Evolutionary conservation across 2,329 filamentous ascomycete species (phyloP).

Genomic region (Alternaria metachromatica): DNA sequence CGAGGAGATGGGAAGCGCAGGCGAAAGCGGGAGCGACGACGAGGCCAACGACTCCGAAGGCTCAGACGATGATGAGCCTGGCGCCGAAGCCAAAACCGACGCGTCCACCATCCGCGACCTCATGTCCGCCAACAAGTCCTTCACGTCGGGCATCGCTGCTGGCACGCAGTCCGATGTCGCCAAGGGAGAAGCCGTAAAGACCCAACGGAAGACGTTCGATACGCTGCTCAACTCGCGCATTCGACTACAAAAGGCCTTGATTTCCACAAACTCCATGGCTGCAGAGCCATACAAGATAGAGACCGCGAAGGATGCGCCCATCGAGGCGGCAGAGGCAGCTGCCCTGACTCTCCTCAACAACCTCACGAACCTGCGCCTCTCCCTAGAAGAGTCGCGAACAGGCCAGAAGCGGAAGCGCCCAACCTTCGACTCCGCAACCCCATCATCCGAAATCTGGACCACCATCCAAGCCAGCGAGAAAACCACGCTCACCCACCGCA

Average conservation of each 20-base stretch:
- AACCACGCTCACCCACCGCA: constrained; percentile 65
- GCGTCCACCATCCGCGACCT: constrained; percentile 69
- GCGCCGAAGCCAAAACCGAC: constrained; percentile 42
- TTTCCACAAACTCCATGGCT: constrained; percentile 73
- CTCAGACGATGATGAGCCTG: constrained; percentile 50
- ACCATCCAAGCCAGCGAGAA: constrained; percentile 72
- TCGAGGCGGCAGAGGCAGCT: constrained; percentile 83
- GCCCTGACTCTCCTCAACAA: constrained; percentile 86
- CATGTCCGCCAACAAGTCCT: constrained; percentile 69
- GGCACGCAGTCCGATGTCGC: constrained; percentile 77
- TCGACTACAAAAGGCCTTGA: constrained; percentile 87
- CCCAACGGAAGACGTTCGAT: constrained; percentile 86
- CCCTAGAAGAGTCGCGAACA: constrained; percentile 60
- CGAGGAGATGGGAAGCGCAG: constrained; percentile 56
- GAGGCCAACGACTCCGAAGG: constrained; percentile 48
- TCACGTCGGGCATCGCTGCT: constrained; percentile 68
- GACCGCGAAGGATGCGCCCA: constrained; percentile 53
- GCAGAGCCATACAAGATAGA: constrained; percentile 36
- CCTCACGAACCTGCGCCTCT: constrained; percentile 72
- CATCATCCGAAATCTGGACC: constrained; percentile 73
- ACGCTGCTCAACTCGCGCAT: constrained; percentile 88
- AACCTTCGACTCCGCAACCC: constrained; percentile 60
- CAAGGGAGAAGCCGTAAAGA: constrained; percentile 85
- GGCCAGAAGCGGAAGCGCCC: constrained; percentile 67
- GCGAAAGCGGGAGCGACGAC: constrained; percentile 56